Percentiles rank a stretch among this genome's conserved stretches.
phyloP scores from a whole-genome alignment of 257 asterid species.

The Ajuga chamaepitys region DNA sequence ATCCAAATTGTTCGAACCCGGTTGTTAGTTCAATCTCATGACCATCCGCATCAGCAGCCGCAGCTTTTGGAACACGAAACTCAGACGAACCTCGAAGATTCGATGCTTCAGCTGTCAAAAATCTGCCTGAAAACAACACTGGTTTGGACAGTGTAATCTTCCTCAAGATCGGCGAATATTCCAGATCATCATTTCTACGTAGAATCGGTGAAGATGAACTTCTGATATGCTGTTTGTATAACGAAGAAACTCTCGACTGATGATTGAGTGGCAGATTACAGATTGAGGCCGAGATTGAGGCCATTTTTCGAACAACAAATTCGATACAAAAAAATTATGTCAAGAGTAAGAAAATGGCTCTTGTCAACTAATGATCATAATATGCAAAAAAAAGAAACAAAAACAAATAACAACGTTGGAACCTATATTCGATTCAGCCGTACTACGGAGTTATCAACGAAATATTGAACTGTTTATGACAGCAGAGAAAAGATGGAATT shows the following conservation, averaged over 20 bases:
- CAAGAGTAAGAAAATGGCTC: neutral
- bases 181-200: slow-evolving; percentile 7
- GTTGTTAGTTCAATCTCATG: slow-evolving; percentile 30
- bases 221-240: slow-evolving; percentile 7
- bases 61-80: slow-evolving; percentile 30
- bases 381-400: slow-evolving; percentile 23
- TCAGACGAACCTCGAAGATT: slow-evolving; percentile 16
- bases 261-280: slow-evolving; percentile 21
- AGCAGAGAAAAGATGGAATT: neutral
- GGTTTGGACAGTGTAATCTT: neutral
- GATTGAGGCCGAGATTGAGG: slow-evolving; percentile 18
- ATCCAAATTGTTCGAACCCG: slow-evolving; percentile 20
- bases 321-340: neutral
- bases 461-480: slow-evolving; percentile 1
- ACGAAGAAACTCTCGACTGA: slow-evolving; percentile 22
- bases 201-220: neutral
- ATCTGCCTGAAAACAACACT: slow-evolving; percentile 18
- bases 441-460: slow-evolving; percentile 17
- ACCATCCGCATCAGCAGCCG: slow-evolving; percentile 43
- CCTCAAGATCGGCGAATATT: slow-evolving; percentile 7
- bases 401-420: slow-evolving; percentile 15
- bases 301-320: slow-evolving; percentile 20
- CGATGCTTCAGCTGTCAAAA: slow-evolving; percentile 17
- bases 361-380: slow-evolving; percentile 4
- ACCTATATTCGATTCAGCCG: slow-evolving; percentile 16